Base-by-base conservation (phyloP, 2,329 filamentous ascomycete species). In the Pseudohalonectria lignicola region DNA sequence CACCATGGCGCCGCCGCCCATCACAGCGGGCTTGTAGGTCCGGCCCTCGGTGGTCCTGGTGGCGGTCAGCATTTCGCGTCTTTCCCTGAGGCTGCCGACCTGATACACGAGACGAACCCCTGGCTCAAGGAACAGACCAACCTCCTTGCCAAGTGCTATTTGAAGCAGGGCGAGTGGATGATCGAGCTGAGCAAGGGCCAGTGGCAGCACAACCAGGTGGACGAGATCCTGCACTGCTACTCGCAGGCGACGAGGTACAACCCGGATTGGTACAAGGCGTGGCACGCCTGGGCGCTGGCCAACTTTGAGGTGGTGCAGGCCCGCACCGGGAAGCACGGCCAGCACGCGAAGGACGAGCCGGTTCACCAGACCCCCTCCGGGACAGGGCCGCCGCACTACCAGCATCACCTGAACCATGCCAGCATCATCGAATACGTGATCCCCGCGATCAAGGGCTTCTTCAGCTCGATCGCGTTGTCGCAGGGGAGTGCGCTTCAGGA, bases 231-330 rank as follows among this genome's bases (percentile, higher is more conserved):
- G 18, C 74, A 77, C n/a, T 87, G 92, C 2, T 98, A 96, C 58
- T 79, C 80, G 15, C 82, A 88, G 42, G 93, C 93, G 2, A 98
- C 92, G 2, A 81, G 86, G 42, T 95, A 93, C 62, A 94, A 98
- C 55, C 82, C 86, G 25, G 79, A 82, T 43, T 98, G 90, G 77
- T 98, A 98, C 66, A 99, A 98, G 62, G 92, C 93, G 7, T 99
- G 92, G 92, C 92, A 99, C 60, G 85, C 92, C 0, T 99, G 92
- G 90, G 93, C 92, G 10, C 63, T 98, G 45, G 90, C 92, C 39
- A 99, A 98, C 59, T 99, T 98, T 52, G 90, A 99, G 61, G 92
- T 98, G 41, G 88, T 96, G 28, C 94, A 92, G 49, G 78, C 82
- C 1, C 66, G 92, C 41, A 76, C 80, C 8, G 71, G 81, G 17